Evolutionary conservation across 495 filamentous ascomycete species (phyloP).

Genomic region (Platismatia glauca): DNA sequence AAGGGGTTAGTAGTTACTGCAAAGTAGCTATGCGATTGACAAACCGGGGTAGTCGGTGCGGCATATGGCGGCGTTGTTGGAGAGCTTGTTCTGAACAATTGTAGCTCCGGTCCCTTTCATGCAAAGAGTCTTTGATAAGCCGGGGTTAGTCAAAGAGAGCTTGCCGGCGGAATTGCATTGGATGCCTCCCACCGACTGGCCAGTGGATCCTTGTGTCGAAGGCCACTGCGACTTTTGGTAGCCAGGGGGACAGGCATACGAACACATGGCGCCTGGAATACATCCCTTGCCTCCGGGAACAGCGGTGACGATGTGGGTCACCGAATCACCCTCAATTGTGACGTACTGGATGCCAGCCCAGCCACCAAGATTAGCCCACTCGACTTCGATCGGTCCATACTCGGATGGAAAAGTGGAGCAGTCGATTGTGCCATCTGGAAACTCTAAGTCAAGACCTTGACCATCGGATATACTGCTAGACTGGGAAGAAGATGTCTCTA

Average conservation of each 20-base stretch:
- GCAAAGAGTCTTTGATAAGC: slow-evolving; percentile 62
- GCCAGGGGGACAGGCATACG: slow-evolving; percentile 84
- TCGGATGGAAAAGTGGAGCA: slow-evolving; percentile 70
- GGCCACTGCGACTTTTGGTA: slow-evolving; percentile 96
- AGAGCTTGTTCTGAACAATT: slow-evolving; percentile 62
- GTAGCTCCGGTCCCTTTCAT: slow-evolving; percentile 62
- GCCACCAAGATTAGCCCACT: slow-evolving; percentile 60
- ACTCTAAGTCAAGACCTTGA: slow-evolving; percentile 54
- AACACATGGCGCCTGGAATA: slow-evolving; percentile 62
- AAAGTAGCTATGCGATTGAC: slow-evolving; percentile 8
- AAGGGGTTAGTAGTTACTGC: slow-evolving; percentile 15
- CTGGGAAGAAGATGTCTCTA: slow-evolving; percentile 25
- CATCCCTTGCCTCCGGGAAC: slow-evolving; percentile 47
- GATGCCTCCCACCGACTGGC: slow-evolving; percentile 84
- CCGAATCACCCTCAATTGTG: slow-evolving; percentile 30
- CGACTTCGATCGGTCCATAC: slow-evolving; percentile 68
- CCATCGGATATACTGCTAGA: slow-evolving; percentile 25
- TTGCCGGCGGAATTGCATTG: slow-evolving; percentile 67
- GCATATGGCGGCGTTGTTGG: slow-evolving; percentile 62
- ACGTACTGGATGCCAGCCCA: slow-evolving; percentile 75
- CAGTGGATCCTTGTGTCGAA: slow-evolving; percentile 61
- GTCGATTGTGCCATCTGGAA: slow-evolving; percentile 65
- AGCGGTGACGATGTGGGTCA: slow-evolving; percentile 55
- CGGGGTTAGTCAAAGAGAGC: slow-evolving; percentile 64
- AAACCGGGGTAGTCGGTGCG: slow-evolving; percentile 92